Base-by-base conservation (phyloP, 2,329 filamentous ascomycete species). In the Pseudogymnoascus sp. region DNA sequence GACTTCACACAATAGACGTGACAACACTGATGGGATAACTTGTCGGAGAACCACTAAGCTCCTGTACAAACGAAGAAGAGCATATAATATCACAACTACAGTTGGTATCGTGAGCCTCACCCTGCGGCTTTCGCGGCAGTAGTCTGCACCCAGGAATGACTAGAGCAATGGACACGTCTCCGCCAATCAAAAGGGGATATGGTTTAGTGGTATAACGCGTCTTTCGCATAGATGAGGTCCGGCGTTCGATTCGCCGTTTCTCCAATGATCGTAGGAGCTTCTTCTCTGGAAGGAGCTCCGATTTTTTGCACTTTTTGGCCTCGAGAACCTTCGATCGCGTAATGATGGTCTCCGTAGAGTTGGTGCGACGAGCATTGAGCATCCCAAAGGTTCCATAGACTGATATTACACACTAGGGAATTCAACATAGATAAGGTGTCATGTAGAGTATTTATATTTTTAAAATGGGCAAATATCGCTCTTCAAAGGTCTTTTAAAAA, bases 141-240 rank as follows among this genome's bases (percentile, higher is more conserved):
- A 14, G 14, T 14, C 16, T 3, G 7, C 25, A 50, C 47, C 28
- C n/a, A 54, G 32, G n/a, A 18, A 30, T 30, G 25, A 50, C 43
- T 32, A 54, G 2, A 18, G 47, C 4, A 54, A 54, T 7, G 5
- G 28, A 6, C 47, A 32, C 5, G 28, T 54, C 47, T 54, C 47
- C 47, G 47, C 47, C 47, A 54, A 54, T 54, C 47, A 54, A 54
- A 54, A 54, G 47, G 47, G 47, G 47, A 54, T 54, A 54, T 54
- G 47, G 47, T 54, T 54, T 54, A 54, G 47, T 54, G 47, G 47
- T 54, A 54, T 54, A 54, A 54, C 47, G 47, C 47, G 47, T 54
- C 47, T 54, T 54, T 54, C 47, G 47, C 47, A 54, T 54, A 54
- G 47, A 54, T 54, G 47, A 54, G 47, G 47, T 54, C 47, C 47